Evolutionary conservation across 2,329 filamentous ascomycete species (phyloP).

Genomic region (Fusarium succisae): DNA sequence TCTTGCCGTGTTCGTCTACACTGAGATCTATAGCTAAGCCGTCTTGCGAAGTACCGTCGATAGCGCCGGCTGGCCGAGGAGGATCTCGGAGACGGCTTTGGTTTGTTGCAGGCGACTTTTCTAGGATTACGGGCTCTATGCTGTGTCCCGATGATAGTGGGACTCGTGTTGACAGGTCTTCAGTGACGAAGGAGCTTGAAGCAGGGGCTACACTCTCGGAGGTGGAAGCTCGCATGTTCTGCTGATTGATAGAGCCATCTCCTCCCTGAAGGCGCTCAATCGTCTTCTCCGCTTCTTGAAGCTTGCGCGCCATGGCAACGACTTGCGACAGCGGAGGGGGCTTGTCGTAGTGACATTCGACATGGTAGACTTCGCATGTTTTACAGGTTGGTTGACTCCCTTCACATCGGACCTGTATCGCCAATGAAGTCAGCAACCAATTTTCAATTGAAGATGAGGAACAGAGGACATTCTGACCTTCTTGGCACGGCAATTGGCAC

Average conservation of each 20-base stretch:
- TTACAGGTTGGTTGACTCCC: constrained; percentile 5
- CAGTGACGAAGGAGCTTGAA: not conserved
- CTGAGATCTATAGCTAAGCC: not conserved
- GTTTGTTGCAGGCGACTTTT: not conserved
- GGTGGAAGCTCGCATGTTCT: not conserved
- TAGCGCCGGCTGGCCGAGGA: not conserved
- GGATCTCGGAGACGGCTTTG: not conserved
- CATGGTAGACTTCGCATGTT: constrained; percentile 8
- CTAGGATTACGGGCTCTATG: not conserved
- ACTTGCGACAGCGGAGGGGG: not conserved
- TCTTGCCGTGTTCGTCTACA: not conserved
- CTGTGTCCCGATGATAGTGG: not conserved
- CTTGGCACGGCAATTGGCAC: not conserved
- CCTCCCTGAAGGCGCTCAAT: not conserved
- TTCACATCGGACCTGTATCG: not conserved
- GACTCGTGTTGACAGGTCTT: not conserved
- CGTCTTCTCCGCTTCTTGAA: not conserved
- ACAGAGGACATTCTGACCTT: not conserved
- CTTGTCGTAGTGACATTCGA: constrained; percentile 3
- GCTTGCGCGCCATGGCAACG: not conserved
- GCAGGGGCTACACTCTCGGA: not conserved
- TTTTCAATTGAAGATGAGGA: not conserved
- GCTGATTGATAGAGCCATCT: not conserved
- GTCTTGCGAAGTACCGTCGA: not conserved
- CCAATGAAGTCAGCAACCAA: not conserved